Evolutionary conservation across 441 rosid genomes (phyloP).

Genomic region (Daphne laureola): DNA sequence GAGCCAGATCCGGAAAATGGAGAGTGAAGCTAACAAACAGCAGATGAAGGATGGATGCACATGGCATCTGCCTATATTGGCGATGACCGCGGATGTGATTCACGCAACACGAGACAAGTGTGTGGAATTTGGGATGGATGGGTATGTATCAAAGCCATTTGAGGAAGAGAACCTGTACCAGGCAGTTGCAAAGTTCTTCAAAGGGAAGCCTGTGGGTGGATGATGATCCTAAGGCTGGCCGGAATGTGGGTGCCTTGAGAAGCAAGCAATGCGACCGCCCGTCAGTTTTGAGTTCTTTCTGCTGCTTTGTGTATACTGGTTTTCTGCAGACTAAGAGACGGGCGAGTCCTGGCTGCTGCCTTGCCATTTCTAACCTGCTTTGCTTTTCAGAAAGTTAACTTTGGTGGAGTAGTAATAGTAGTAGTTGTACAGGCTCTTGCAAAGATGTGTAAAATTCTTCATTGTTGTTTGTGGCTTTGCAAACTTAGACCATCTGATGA

Average conservation of each 20-base stretch:
- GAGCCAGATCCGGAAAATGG: slow-evolving; percentile 63
- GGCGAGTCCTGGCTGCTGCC: no score
- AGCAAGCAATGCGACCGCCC: background rate
- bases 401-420: no score
- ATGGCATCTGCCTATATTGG: slow-evolving; percentile 57
- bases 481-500: no score
- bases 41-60: slow-evolving; percentile 27
- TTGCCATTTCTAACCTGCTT: no score
- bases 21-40: slow-evolving; percentile 53
- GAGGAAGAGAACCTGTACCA: slow-evolving; percentile 60
- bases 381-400: no score
- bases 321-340: no score
- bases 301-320: no score
- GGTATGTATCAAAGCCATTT: slow-evolving; percentile 66
- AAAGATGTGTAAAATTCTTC: no score
- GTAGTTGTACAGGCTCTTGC: no score
- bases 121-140: slow-evolving; percentile 64
- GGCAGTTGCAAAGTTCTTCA: slow-evolving; percentile 57
- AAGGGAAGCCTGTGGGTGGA: slow-evolving; percentile 23
- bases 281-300: no score
- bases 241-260: slow-evolving; percentile 4
- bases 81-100: slow-evolving; percentile 78
- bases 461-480: no score
- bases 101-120: slow-evolving; percentile 60
- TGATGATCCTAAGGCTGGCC: slow-evolving; percentile 3